phyloP scores from a whole-genome alignment of 129 eudicot genomes.

The Scalesia atractyloides region DNA sequence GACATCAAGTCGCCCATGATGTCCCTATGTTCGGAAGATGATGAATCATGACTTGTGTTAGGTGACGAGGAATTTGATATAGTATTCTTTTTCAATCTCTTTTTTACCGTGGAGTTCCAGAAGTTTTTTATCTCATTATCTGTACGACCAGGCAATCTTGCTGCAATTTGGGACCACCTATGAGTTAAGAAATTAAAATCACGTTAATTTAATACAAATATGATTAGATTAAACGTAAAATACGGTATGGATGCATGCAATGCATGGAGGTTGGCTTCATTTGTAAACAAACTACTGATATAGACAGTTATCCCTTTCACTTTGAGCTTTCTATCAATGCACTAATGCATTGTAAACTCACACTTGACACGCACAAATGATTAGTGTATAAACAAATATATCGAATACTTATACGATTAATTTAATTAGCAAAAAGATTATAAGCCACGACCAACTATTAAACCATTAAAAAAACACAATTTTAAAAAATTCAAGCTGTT shows the following conservation, averaged over 20 bases:
- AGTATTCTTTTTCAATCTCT: slow-evolving; percentile 57
- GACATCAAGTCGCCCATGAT: slow-evolving; percentile 32
- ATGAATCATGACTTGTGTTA: slow-evolving; percentile 58
- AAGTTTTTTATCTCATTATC: slow-evolving; percentile 85
- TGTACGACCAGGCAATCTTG: slow-evolving; percentile 86
- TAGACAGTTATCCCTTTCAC: slow-evolving; percentile 41
- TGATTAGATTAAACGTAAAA: slow-evolving; percentile 32
- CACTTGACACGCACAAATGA: slow-evolving; percentile 1
- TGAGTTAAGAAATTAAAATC: not conserved
- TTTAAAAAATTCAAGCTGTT: not conserved
- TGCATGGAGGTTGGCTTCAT: slow-evolving; percentile 51
- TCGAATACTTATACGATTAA: not conserved
- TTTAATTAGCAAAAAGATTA: not conserved
- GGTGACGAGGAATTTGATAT: slow-evolving; percentile 59
- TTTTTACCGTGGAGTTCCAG: slow-evolving; percentile 84
- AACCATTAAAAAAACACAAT: not conserved
- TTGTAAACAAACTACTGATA: slow-evolving; percentile 40
- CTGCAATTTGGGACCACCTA: slow-evolving; percentile 94
- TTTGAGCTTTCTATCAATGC: slow-evolving; percentile 31
- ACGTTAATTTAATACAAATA: not conserved
- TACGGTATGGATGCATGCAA: slow-evolving; percentile 46
- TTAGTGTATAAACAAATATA: slow-evolving; percentile 19
- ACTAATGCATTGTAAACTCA: slow-evolving; percentile 7
- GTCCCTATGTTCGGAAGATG: slow-evolving; percentile 49
- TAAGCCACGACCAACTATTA: not conserved